Base-by-base conservation (phyloP, 345 rosid species). In the Populus ilicifolia region DNA sequence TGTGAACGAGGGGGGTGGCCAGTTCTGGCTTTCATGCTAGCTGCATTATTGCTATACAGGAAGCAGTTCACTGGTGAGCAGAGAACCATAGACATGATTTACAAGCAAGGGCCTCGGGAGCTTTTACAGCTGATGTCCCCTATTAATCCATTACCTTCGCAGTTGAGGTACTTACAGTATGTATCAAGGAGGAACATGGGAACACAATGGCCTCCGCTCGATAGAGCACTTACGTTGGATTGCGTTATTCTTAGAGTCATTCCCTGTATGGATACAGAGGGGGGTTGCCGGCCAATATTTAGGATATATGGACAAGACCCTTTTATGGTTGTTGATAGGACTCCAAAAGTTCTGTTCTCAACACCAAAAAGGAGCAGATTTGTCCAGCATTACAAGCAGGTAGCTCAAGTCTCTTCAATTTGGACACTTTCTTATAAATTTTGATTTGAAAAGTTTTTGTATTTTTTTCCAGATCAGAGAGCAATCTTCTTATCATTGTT, bases 1-100 rank as follows among this genome's bases (percentile, higher is more conserved):
- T 89, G 97, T 56, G 97, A 89, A 80, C 83, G 78, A 66, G 91
- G 94, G 6, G 92, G 92, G 21, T 90, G 93, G 97, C 97, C 95
- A 11, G 86, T 89, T 78, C 72, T 92, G 85, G 91, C 91, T 12
- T 92, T 92, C 80, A 88, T 92, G 97, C 92, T 92, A 41, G 88
- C 94, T 75, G 89, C 94, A 9, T 89, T 92, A 68, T 79, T 90
- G 86, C 74, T 90, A 61, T 86, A 90, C 70, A 76, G 90, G 70
- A 92, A 90, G 80, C 92, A 88, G 77, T 83, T 82, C 67, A 85
- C 76, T 0, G 93, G 88, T 12, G 94, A 92, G 79, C 89, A 82
- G 86, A 88, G 83, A 83, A 89, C 94, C 50, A 77, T 92, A n/a
- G 93, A 90, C 73, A 88, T 86, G 97, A 89, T 83, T 44, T 92